Base-by-base conservation (phyloP, 768 basidiomycete genomes). In the Neoboletus brunneissimus region DNA sequence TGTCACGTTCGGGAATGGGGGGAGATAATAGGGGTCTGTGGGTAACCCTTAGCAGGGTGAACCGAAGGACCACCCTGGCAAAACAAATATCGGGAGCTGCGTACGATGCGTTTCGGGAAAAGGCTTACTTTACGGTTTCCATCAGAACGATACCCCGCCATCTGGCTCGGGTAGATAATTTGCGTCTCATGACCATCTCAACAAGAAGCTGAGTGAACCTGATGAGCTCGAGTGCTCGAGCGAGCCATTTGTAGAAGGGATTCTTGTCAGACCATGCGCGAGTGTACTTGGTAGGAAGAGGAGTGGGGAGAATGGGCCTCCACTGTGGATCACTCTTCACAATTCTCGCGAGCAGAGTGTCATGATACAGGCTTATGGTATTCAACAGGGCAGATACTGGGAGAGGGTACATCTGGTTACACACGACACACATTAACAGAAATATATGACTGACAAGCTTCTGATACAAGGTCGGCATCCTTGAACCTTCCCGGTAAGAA, bases 401-500 rank as follows among this genome's bases (percentile, higher is more conserved):
- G 41, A 53, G 57, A 51, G 54, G 48, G 37, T 32, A 53, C 38
- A 22, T 40, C 32, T 53, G 53, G 52, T 67, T 61, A 60, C 55
- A 59, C 55, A 53, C 56, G 48, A 58, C 44, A 58, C 42, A 50
- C 42, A 55, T 29, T 35, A 57, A 31, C 43, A 55, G 44, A 50
- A 29, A 55, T 57, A 58, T 48, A 53, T 53, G 58, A 90, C 94
- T 81, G 63, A 96, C 95, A 78, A 66, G 89, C 85, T 82, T 98
- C 96, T 13, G 93, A 94, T 57, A 91, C 94, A 48, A 98, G 77
- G 72, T 98, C 95, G 45, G 94, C 94, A 80, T 98, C 95, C 74
- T 93, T 94, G 82, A 98, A 98, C 61, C 94, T 83, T 57, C 95
- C 95, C 43, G 96, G 96, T 43, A 98, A 76, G 65, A 98, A 86